Evolutionary conservation across 2,329 filamentous ascomycete species (phyloP).

Genomic region (Dichotomopilus funicola): DNA sequence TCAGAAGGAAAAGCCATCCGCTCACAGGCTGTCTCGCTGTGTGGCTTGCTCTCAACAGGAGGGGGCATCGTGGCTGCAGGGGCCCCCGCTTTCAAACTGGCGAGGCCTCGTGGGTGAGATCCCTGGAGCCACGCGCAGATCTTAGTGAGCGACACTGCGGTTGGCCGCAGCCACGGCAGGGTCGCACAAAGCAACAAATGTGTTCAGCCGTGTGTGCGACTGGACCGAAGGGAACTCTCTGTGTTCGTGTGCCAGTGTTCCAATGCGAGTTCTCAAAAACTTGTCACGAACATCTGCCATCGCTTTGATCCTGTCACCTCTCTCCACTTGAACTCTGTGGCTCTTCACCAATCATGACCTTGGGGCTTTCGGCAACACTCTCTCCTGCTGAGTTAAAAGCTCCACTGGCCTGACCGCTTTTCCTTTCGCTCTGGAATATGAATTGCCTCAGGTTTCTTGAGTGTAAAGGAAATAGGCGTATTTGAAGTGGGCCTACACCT

Average conservation of each 20-base stretch:
- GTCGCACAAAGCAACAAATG: too few species aligned
- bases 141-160: constrained; percentile 18
- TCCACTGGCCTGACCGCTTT: constrained; percentile 1
- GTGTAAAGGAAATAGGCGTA: too few species aligned
- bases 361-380: background rate
- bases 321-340: background rate
- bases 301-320: too few species aligned
- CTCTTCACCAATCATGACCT: background rate
- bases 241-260: background rate
- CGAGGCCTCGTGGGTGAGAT: constrained; percentile 27
- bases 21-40: too few species aligned
- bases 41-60: background rate
- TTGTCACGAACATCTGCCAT: background rate
- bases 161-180: background rate
- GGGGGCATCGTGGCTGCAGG: constrained; percentile 23
- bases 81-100: constrained; percentile 25
- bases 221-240: too few species aligned
- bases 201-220: too few species aligned
- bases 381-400: background rate
- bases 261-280: background rate
- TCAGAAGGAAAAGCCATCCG: too few species aligned
- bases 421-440: background rate
- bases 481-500: too few species aligned
- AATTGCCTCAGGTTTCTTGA: background rate
- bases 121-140: constrained; percentile 37